Percentiles rank a stretch among this genome's conserved stretches.
These are phyloP conservation scores for Erodium maritimum DNA, from an alignment of 345 rosid genomes.

Conservation along the genomic window DNA sequence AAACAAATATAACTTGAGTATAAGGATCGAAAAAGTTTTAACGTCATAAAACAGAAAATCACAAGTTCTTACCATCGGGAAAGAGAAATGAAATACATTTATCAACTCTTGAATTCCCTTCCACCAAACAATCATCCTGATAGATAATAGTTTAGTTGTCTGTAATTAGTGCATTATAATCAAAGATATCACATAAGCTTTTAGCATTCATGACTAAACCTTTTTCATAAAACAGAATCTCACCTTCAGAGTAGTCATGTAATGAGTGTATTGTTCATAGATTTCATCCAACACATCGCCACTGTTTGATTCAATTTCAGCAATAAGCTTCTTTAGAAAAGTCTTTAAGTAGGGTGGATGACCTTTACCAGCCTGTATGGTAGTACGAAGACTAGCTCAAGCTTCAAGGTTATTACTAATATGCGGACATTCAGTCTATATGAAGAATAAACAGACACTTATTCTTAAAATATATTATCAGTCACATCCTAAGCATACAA, in stretches of 20 bases:
- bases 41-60: background rate
- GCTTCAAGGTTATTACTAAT: no score
- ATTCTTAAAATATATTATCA: no score
- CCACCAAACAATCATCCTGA: conserved; percentile 33
- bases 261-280: conserved; percentile 47
- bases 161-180: no score
- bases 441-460: no score
- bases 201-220: no score
- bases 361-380: conserved; percentile 35
- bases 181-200: no score
- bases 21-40: conserved; percentile 1
- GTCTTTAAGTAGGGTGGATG: conserved; percentile 38
- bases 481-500: no score
- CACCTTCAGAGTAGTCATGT: conserved; percentile 56
- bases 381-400: no score
- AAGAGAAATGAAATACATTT: conserved; percentile 66
- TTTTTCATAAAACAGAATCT: background rate
- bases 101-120: conserved; percentile 37
- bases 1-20: background rate
- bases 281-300: conserved; percentile 49
- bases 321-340: conserved; percentile 58
- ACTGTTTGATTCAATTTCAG: conserved; percentile 47
- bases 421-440: no score
- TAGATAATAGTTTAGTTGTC: background rate
- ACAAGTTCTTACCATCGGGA: conserved; percentile 39